Base-by-base conservation (phyloP, 1,284 basidiomycete genomes). In the Sphaerobolus stellatus region DNA sequence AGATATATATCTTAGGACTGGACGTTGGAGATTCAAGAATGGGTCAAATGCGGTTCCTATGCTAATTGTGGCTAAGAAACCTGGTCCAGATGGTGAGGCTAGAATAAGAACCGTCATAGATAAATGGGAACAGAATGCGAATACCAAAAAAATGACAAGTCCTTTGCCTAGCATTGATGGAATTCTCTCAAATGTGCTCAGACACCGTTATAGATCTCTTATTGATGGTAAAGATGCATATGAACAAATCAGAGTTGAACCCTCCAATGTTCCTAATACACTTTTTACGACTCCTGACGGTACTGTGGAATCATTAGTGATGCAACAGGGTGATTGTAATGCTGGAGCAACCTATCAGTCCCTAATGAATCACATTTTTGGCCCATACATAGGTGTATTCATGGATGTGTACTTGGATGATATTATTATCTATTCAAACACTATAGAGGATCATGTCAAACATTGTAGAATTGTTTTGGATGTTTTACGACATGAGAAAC, bases 241-340 rank as follows among this genome's bases (percentile, higher is more conserved):
- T 56, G 65, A 73, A 46, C 71, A 74, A 43, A 70, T 73, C 2
- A 40, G 67, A 0, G 53, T 72, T 1, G 52, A 62, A 13, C 60
- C 62, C 1, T 61, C 67, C 7, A 60, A 73, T 53, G 64, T 71
- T 2, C 31, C 33, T 0, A 22, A 54, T 0, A 66, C 65, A 1
- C 33, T 62, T 2, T 63, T 72, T 22, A 65, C 52, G 4, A 73
- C 63, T 2, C 70, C 66, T 9, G 66, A 73, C 57, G 71, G 73
- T 2, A 72, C 61, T 0, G 71, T 74, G 67, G 63, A 64, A 2
- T 70, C 68, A 50, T 34, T 64, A 4, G 70, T 75, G 0, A 59
- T 75, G 56, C 72, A 74, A 41, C 64, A 66, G 25, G 71, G 73
- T 0, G 69, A 74, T 18, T n/a, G n/a, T n/a, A n/a, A n/a, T n/a